phyloP scores from a whole-genome alignment of 192 early-diverging fungal species.

The Backusella circina region DNA sequence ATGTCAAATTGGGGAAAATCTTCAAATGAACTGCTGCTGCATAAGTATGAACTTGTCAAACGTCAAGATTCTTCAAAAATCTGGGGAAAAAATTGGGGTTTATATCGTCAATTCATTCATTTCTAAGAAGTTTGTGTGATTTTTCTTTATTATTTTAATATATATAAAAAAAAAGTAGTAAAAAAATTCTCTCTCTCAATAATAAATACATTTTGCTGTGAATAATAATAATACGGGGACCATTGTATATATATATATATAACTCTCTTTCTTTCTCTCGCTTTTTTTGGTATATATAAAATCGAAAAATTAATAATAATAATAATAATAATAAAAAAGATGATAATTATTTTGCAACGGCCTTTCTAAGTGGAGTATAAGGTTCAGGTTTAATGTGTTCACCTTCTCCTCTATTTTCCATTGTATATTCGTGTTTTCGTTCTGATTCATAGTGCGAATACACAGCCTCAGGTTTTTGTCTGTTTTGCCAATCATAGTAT shows the following conservation, averaged over 20 bases:
- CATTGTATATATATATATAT: background rate
- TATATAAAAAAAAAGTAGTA: background rate
- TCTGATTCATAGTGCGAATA: conserved; percentile 10
- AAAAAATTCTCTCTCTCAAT: background rate
- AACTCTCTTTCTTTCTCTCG: background rate
- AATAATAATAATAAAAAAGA: background rate
- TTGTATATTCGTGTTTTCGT: conserved; percentile 5
- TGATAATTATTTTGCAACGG: background rate
- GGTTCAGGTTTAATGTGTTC: background rate
- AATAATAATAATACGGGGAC: background rate
- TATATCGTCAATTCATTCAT: background rate
- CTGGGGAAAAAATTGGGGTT: background rate
- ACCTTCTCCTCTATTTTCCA: background rate
- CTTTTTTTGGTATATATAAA: background rate
- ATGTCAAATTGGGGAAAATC: background rate
- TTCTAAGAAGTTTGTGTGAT: background rate
- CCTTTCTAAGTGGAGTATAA: background rate
- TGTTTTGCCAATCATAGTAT: conserved; percentile 6
- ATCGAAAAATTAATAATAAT: no score
- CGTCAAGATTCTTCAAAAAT: background rate
- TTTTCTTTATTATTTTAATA: background rate
- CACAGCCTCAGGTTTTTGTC: background rate
- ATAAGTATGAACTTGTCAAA: background rate
- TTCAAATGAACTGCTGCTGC: background rate
- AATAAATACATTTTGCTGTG: background rate